phyloP scores from a whole-genome alignment of 768 basidiomycete species.

The Phylloporus sp. region DNA sequence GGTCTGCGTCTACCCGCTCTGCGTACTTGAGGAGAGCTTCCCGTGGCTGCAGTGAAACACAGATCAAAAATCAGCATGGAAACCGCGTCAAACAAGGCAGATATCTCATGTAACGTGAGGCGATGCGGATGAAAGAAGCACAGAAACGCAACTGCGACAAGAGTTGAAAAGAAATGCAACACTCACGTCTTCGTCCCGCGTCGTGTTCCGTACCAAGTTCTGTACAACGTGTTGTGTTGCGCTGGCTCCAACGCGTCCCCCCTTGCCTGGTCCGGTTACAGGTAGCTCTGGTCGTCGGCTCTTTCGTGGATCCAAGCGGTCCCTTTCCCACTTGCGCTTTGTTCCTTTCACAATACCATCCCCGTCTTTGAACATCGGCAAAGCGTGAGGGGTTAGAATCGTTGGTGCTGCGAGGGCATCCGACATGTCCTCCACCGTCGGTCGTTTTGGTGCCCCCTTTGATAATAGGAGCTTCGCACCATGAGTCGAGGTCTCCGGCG shows the following conservation, averaged over 20 bases:
- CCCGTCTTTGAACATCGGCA: slow-evolving; percentile 90
- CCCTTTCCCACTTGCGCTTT: slow-evolving; percentile 89
- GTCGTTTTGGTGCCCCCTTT: slow-evolving; percentile 81
- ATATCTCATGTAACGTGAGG: slow-evolving; percentile 14
- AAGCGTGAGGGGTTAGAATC: slow-evolving; percentile 87
- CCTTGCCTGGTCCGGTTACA: slow-evolving; percentile 87
- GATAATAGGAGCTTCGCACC: slow-evolving; percentile 87
- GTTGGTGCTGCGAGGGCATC: slow-evolving; percentile 80
- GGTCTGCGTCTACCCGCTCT: slow-evolving; percentile 67
- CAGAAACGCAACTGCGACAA: neutral
- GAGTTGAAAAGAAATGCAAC: slow-evolving; percentile 16
- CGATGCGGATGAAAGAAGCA: slow-evolving; percentile 7
- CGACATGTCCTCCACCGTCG: slow-evolving; percentile 84
- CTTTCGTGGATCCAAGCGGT: slow-evolving; percentile 85
- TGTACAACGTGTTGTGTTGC: slow-evolving; percentile 97
- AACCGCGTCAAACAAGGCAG: slow-evolving; percentile 21
- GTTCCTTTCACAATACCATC: slow-evolving; percentile 61
- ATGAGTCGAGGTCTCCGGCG: slow-evolving; percentile 82
- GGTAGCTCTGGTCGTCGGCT: slow-evolving; percentile 90
- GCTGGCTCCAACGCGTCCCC: slow-evolving; percentile 93
- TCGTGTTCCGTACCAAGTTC: slow-evolving; percentile 86
- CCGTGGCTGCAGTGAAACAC: slow-evolving; percentile 64
- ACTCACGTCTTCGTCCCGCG: slow-evolving; percentile 94
- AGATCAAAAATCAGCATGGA: slow-evolving; percentile 24
- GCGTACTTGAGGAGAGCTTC: slow-evolving; percentile 97